Base-by-base conservation (phyloP, 1,284 basidiomycete species). In the Fomitiporia mediterranea region DNA sequence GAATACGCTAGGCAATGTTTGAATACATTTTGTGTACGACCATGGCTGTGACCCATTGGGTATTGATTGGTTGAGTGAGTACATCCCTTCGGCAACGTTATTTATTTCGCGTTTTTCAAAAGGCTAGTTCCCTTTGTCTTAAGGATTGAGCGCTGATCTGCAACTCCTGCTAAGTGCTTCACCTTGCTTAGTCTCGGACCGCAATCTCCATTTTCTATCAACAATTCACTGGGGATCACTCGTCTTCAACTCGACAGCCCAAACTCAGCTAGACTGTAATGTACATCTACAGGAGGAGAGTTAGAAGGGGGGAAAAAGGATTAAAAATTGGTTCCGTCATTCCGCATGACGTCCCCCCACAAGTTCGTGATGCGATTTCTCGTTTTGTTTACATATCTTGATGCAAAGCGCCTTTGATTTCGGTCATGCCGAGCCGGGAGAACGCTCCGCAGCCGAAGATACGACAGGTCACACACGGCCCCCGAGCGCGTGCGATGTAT, bases 401-500 rank as follows among this genome's bases (percentile, higher is more conserved):
- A 44, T 44, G n/a, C 43, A n/a, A n/a, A 21, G n/a, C n/a, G 39
- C 28, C 28, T 44, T 25, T 44, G 43, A 44, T 44, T 44, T 19
- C 23, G n/a, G 43, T 44, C 28, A 27, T 25, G 43, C 43, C 21
- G 17, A 44, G 15, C 28, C 43, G 43, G 43, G 19, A 27, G 43
- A 13, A 2, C 19, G 11, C n/a, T n/a, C 43, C 43, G 43, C 9
- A 25, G n/a, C 9, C 13, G 43, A 27, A 21, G 21, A 44, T 8
- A 27, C 21, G 23, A 5, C 21, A 2, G 43, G 21, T 17, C 39
- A 21, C 23, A 42, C n/a, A 21, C 13, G 25, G 23, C 19, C 43
- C 43, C 43, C 43, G 43, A 25, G 43, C 28, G 21, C 23, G 43
- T 27, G 43, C 43, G 43, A 44, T 44, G 43, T 44, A 19, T 44